phyloP scores from a whole-genome alignment of 306 rosid species.

The Malus asiatica region DNA sequence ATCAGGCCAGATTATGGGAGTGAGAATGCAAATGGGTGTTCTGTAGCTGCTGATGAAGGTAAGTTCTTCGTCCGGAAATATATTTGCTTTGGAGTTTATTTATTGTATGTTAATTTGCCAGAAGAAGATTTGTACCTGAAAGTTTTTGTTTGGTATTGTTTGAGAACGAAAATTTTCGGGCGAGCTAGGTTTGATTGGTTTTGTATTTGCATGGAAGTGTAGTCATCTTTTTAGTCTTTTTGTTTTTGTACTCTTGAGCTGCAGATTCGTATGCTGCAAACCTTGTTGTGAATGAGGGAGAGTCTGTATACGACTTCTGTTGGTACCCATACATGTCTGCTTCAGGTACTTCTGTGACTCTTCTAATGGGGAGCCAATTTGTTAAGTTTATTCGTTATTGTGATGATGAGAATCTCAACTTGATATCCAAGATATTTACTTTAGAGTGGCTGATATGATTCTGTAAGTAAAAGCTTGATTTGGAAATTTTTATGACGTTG shows the following conservation, averaged over 20 bases:
- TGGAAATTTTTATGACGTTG: constrained; percentile 20
- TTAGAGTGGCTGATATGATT: neutral
- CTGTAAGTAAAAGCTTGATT: constrained; percentile 14
- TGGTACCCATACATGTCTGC: constrained; percentile 99
- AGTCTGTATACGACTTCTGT: constrained; percentile 82
- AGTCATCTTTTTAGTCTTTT: neutral
- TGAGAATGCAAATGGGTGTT: constrained; percentile 21
- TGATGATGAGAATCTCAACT: neutral
- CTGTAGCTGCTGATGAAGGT: constrained; percentile 43
- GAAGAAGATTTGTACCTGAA: neutral
- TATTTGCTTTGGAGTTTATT: neutral
- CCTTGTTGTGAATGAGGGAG: constrained; percentile 70
- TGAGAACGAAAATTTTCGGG: neutral
- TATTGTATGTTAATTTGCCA: neutral
- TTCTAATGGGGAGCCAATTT: neutral
- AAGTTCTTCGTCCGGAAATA: neutral
- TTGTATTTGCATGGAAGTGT: neutral
- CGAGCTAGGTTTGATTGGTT: neutral
- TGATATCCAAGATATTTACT: neutral
- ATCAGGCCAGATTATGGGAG: constrained; percentile 46
- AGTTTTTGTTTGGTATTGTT: neutral
- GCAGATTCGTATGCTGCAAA: constrained; percentile 73
- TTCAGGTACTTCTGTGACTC: constrained; percentile 49
- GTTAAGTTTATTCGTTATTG: neutral
- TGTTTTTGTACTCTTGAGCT: neutral